Percentiles rank a stretch among this genome's conserved stretches.
phyloP scores from a whole-genome alignment of 768 basidiomycete species.

The Lentinula detonsa region DNA sequence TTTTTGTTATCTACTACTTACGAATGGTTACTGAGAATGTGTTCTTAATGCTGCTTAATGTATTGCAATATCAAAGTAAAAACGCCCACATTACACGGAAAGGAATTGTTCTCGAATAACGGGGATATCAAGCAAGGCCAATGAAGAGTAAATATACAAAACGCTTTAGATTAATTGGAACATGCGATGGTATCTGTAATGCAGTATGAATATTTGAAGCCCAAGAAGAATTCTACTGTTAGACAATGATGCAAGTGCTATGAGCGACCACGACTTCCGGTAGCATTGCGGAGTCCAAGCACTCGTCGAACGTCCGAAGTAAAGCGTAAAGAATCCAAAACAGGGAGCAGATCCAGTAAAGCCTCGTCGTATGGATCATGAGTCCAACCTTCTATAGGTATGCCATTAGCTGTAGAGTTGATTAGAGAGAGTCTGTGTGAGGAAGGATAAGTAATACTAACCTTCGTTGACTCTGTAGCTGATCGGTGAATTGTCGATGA shows the following conservation, averaged over 20 bases:
- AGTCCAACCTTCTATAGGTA: slow-evolving; percentile 99
- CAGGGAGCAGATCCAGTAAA: slow-evolving; percentile 88
- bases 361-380: slow-evolving; percentile 97
- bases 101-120: not conserved
- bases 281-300: slow-evolving; percentile 57
- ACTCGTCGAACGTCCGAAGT: slow-evolving; percentile 93
- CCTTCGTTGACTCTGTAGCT: slow-evolving; percentile 93
- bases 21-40: slow-evolving; percentile 10
- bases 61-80: not conserved
- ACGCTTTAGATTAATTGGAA: slow-evolving; percentile 17
- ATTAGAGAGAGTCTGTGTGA: slow-evolving; percentile 6
- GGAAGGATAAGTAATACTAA: slow-evolving; percentile 24
- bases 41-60: not conserved
- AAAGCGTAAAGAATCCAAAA: slow-evolving; percentile 93
- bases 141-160: not conserved
- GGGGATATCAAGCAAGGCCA: slow-evolving; percentile 2
- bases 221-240: slow-evolving; percentile 17
- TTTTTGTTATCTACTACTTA: slow-evolving; percentile 15
- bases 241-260: slow-evolving; percentile 16
- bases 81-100: not conserved
- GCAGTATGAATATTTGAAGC: slow-evolving; percentile 18
- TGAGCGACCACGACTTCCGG: slow-evolving; percentile 20
- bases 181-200: slow-evolving; percentile 26
- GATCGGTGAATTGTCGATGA: slow-evolving; percentile 94
- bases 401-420: slow-evolving; percentile 75